These are phyloP conservation scores for Ganoderma meredithae DNA, from an alignment of 1,284 basidiomycete genomes.

Conservation along the genomic window DNA sequence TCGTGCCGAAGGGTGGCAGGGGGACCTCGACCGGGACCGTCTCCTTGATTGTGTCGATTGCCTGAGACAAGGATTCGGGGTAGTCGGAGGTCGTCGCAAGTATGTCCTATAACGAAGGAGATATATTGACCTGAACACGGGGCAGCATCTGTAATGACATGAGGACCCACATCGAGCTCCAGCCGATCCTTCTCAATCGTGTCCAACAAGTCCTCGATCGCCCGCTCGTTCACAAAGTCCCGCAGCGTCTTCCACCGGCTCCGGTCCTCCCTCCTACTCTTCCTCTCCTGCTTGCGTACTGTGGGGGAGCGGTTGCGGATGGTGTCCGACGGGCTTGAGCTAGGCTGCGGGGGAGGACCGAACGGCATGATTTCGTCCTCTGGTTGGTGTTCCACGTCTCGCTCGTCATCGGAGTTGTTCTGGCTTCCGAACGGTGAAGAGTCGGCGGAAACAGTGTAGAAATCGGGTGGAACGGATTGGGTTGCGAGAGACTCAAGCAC, in stretches of 20 bases:
- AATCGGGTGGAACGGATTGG: conserved; percentile 77
- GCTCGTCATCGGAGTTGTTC: conserved; percentile 57
- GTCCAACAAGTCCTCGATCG: conserved; percentile 77
- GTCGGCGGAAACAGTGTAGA: conserved; percentile 65
- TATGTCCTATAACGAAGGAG: conserved; percentile 54
- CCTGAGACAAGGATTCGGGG: conserved; percentile 63
- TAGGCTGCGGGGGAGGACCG: conserved; percentile 30
- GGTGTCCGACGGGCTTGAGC: conserved; percentile 43
- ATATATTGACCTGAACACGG: not conserved
- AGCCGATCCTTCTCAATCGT: conserved; percentile 72
- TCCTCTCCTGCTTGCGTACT: conserved; percentile 35
- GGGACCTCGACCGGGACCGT: conserved; percentile 53
- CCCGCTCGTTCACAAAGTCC: conserved; percentile 83
- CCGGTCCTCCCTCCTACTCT: conserved; percentile 51
- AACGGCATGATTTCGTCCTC: conserved; percentile 30
- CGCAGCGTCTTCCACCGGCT: conserved; percentile 79
- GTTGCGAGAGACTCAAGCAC: conserved; percentile 74
- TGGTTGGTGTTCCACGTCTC: conserved; percentile 24
- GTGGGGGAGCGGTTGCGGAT: conserved; percentile 38
- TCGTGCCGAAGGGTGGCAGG: conserved; percentile 53
- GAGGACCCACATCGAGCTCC: conserved; percentile 66
- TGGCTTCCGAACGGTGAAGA: conserved; percentile 81
- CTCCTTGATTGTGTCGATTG: conserved; percentile 60
- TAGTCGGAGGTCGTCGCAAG: conserved; percentile 69
- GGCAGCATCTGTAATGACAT: no score